Percentiles rank a stretch among this genome's conserved stretches.
phyloP scores from a whole-genome alignment of 345 rosid genomes.

The Alliaria petiolata region DNA sequence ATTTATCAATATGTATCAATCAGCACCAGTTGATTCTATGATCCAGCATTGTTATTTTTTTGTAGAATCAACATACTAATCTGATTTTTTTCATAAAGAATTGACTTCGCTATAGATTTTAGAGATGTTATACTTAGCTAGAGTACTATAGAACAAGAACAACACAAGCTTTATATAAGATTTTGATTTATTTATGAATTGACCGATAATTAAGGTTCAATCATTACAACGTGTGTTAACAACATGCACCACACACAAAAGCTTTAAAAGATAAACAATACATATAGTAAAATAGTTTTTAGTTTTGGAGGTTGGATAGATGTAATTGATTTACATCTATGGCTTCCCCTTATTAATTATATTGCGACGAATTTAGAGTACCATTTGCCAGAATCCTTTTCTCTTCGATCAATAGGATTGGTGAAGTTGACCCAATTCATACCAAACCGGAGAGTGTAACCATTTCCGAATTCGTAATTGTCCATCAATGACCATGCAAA shows the following conservation, averaged over 20 bases:
- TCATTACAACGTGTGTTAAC: not conserved
- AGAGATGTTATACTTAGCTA: not conserved
- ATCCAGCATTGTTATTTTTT: not conserved
- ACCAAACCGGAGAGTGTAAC: conserved; percentile 24
- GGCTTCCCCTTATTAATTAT: not conserved
- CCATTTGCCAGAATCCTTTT: conserved; percentile 29
- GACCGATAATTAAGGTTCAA: not conserved
- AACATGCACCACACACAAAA: not conserved
- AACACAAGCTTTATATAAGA: not conserved
- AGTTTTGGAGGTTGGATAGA: not conserved
- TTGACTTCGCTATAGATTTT: not conserved
- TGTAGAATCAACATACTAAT: not conserved
- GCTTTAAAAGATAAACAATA: not conserved
- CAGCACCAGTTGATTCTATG: not conserved
- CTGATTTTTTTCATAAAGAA: not conserved
- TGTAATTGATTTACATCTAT: not conserved
- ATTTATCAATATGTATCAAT: not conserved
- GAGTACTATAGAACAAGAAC: not conserved
- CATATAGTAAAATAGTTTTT: not conserved
- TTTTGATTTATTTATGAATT: too few relatives aligned
- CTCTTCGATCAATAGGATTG: conserved; percentile 19
- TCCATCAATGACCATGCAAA: conserved; percentile 29
- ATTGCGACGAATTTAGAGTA: conserved; percentile 33
- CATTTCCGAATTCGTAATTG: conserved; percentile 26
- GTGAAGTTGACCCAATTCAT: conserved; percentile 34